phyloP scores from a whole-genome alignment of 1,284 basidiomycete genomes.

The Hortiboletus rubellus region DNA sequence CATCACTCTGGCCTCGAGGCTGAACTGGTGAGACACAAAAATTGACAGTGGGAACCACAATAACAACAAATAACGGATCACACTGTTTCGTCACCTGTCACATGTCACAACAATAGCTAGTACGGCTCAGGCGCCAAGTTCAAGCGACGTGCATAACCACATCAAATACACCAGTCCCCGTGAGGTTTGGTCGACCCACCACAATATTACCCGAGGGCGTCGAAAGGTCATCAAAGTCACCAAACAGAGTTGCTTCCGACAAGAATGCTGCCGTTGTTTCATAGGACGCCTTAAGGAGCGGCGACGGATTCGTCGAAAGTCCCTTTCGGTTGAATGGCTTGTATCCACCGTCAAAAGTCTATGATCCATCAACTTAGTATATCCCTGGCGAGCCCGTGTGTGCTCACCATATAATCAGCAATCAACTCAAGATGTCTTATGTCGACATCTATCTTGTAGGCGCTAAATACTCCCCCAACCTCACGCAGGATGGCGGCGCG shows the following conservation, averaged over 20 bases:
- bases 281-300: slow-evolving; percentile 95
- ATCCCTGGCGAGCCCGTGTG: not conserved
- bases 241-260: slow-evolving; percentile 91
- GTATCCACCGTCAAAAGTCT: slow-evolving; percentile 98
- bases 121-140: not conserved
- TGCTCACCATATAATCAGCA: slow-evolving; percentile 95
- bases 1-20: slow-evolving; percentile 32
- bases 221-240: slow-evolving; percentile 91
- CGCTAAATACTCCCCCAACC: slow-evolving; percentile 91
- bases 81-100: slow-evolving; percentile 11
- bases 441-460: slow-evolving; percentile 97
- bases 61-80: slow-evolving; percentile 29
- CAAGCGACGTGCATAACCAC: slow-evolving; percentile 58
- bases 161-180: slow-evolving; percentile 90
- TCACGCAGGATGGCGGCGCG: slow-evolving; percentile 90
- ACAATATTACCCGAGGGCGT: slow-evolving; percentile 93
- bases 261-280: slow-evolving; percentile 97
- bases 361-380: slow-evolving; percentile 8
- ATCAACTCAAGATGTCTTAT: slow-evolving; percentile 95
- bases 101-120: slow-evolving; percentile 4
- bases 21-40: slow-evolving; percentile 19
- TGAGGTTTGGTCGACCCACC: slow-evolving; percentile 78
- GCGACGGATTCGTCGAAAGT: slow-evolving; percentile 88
- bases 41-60: slow-evolving; percentile 20
- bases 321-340: slow-evolving; percentile 98